phyloP scores from a whole-genome alignment of 352 stramenopile genomes.

The Pythium rhizo-oryzae region DNA sequence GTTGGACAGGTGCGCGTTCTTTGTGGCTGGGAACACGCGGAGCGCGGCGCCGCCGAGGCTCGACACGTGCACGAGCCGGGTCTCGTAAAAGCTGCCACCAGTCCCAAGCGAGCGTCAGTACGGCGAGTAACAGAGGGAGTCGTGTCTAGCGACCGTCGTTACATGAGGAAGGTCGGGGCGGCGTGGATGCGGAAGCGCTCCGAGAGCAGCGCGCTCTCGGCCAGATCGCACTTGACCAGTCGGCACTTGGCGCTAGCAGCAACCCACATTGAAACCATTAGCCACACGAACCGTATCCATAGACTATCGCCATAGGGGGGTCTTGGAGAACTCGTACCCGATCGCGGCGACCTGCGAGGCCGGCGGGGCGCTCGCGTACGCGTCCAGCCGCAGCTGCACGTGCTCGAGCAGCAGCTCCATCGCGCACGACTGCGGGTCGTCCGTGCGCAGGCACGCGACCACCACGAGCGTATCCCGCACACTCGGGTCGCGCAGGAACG shows the following conservation, averaged over 20 bases:
- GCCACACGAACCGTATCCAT: too few relatives aligned
- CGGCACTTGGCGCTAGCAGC: slow-evolving; percentile 40
- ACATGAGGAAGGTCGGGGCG: slow-evolving; percentile 78
- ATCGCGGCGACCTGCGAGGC: slow-evolving; percentile 7
- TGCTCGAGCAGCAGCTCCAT: slow-evolving; percentile 62
- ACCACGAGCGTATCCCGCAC: slow-evolving; percentile 58
- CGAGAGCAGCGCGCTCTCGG: slow-evolving; percentile 54
- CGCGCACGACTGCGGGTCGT: slow-evolving; percentile 61
- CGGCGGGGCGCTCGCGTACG: slow-evolving; percentile 5
- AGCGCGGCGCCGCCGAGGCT: slow-evolving; percentile 56
- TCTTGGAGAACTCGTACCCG: too few relatives aligned
- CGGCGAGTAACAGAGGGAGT: not conserved
- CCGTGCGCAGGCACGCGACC: slow-evolving; percentile 64
- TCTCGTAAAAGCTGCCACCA: slow-evolving; percentile 61
- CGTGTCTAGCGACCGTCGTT: slow-evolving; percentile 14
- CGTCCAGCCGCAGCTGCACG: slow-evolving; percentile 43
- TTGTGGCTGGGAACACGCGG: slow-evolving; percentile 58
- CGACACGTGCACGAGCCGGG: slow-evolving; percentile 57
- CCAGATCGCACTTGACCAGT: slow-evolving; percentile 77
- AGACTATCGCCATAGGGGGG: too few relatives aligned
- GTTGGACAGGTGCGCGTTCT: slow-evolving; percentile 58
- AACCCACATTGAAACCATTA: not conserved
- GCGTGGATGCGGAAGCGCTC: slow-evolving; percentile 74
- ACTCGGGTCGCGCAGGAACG: slow-evolving; percentile 41
- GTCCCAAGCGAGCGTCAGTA: not conserved